Conservation (phyloP, 768 basidiomycete genomes). For the Lactarius hengduanensis region DNA sequence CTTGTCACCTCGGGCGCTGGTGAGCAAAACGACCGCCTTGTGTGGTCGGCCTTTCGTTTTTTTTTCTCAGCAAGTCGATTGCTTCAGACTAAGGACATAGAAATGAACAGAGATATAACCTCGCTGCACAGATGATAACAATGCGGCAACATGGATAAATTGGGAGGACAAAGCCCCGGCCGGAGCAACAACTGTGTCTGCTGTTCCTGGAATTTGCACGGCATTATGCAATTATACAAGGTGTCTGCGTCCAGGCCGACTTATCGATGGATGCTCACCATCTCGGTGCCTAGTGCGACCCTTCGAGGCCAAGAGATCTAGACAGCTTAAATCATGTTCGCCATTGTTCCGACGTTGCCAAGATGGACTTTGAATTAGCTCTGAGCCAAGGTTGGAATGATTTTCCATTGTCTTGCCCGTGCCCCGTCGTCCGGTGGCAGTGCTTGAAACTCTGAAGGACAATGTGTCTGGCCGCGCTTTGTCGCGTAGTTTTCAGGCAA, state of each 20-base stretch:
- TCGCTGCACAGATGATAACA: neutral
- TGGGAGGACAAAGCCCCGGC: constrained; percentile 15
- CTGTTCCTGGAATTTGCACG: neutral
- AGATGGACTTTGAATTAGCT: neutral
- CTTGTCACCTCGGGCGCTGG: neutral
- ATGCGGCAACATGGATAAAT: constrained; percentile 8
- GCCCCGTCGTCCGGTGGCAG: neutral
- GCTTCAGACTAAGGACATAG: neutral
- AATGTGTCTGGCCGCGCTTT: neutral
- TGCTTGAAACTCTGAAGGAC: neutral
- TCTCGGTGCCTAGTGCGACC: neutral
- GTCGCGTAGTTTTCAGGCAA: neutral
- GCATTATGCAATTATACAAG: neutral
- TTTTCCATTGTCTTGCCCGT: neutral
- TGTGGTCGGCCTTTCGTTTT: neutral
- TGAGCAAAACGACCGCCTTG: neutral
- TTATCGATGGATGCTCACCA: neutral
- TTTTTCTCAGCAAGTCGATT: neutral
- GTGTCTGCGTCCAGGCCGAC: neutral
- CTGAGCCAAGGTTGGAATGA: neutral
- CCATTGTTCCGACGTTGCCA: neutral
- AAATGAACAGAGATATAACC: neutral
- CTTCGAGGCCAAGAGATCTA: neutral
- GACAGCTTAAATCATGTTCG: neutral
- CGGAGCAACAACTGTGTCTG: constrained; percentile 10